Conservation (phyloP, 306 rosid genomes). For the Mimosa pudica region DNA sequence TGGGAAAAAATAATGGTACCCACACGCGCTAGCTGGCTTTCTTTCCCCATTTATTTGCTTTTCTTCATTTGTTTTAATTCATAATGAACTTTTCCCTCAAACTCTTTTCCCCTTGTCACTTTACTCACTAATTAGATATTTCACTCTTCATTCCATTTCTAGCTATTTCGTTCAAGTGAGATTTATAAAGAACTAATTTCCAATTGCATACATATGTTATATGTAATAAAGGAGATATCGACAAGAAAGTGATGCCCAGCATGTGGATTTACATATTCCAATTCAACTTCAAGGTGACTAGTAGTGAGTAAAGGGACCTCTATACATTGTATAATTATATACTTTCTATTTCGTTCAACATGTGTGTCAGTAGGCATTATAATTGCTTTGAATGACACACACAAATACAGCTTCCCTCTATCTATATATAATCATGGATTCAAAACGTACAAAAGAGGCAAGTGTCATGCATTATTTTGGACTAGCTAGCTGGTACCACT, state of each 20-base stretch:
- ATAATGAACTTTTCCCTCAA: background rate
- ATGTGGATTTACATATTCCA: background rate
- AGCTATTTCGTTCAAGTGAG: background rate
- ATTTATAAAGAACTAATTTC: background rate
- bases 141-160: background rate
- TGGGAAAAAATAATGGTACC: background rate
- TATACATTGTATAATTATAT: too few relatives aligned
- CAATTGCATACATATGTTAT: background rate
- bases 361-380: background rate
- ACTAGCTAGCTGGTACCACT: background rate
- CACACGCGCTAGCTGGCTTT: background rate
- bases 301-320: too few relatives aligned
- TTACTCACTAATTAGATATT: background rate
- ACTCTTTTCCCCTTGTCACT: background rate
- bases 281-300: background rate
- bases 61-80: background rate
- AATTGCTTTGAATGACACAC: too few relatives aligned
- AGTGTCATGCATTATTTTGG: background rate
- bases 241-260: background rate
- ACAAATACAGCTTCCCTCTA: too few relatives aligned
- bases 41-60: background rate
- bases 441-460: background rate
- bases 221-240: background rate
- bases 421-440: background rate
- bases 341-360: background rate